Conservation (phyloP, 2,329 filamentous ascomycete genomes). For the Salinomyces thailandicus region DNA sequence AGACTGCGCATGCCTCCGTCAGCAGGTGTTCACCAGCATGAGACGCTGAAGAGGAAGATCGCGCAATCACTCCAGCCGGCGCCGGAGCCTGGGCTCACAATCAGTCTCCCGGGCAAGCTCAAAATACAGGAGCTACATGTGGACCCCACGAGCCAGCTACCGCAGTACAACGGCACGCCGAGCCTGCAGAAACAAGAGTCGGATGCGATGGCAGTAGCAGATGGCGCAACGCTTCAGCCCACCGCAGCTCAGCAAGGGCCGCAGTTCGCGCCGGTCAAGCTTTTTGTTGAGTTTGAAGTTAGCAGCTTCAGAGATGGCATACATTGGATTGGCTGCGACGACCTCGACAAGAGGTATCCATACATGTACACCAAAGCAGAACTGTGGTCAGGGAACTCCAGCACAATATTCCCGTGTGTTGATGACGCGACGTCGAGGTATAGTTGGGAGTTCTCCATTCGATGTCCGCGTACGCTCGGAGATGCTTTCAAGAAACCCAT, state of each 20-base stretch:
- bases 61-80: constrained; percentile 44
- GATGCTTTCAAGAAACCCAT: constrained; percentile 48
- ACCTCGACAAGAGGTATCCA: constrained; percentile 71
- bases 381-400: constrained; percentile 65
- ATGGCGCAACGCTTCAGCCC: constrained; percentile 19
- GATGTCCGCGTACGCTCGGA: constrained; percentile 74
- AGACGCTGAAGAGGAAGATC: constrained; percentile 61
- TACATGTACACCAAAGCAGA: constrained; percentile 85
- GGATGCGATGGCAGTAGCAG: constrained; percentile 20
- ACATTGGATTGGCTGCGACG: constrained; percentile 80
- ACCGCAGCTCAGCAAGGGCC: constrained; percentile 19
- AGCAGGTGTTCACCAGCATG: constrained; percentile 61
- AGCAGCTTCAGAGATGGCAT: constrained; percentile 72
- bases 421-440: constrained; percentile 74
- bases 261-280: constrained; percentile 48
- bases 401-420: constrained; percentile 84
- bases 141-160: constrained; percentile 18
- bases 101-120: constrained; percentile 50
- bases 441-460: constrained; percentile 81
- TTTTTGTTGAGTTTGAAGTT: constrained; percentile 68
- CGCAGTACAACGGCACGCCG: constrained; percentile 31
- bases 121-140: constrained; percentile 52
- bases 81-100: constrained; percentile 47
- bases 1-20: constrained; percentile 51
- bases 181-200: constrained; percentile 22